phyloP scores from a whole-genome alignment of 2,329 filamentous ascomycete species.

The Mycocentrospora acerina region DNA sequence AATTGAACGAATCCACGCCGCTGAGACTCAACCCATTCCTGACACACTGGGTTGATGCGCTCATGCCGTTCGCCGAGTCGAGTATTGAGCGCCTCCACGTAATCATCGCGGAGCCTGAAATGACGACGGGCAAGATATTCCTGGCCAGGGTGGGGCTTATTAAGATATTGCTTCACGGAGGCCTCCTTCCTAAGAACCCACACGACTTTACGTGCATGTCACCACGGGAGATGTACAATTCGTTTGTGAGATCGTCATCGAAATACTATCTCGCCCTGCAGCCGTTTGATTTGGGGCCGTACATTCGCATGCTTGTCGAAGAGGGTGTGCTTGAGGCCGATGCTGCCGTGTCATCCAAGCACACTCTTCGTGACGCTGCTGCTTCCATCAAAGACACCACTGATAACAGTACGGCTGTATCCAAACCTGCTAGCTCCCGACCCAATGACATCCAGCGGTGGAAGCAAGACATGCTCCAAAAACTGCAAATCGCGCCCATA shows the following conservation, averaged over 20 bases:
- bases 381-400: background rate
- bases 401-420: background rate
- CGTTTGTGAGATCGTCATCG: conserved; percentile 9
- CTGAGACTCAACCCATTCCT: conserved; percentile 43
- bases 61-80: conserved; percentile 19
- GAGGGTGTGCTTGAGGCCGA: conserved; percentile 37
- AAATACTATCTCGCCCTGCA: background rate
- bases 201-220: conserved; percentile 9
- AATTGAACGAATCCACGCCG: conserved; percentile 28
- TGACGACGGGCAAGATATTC: conserved; percentile 19
- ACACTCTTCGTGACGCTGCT: too few species aligned
- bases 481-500: conserved; percentile 22
- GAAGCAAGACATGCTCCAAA: conserved; percentile 21
- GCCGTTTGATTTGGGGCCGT: conserved; percentile 30
- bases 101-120: background rate
- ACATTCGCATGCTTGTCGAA: conserved; percentile 40
- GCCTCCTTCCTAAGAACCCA: conserved; percentile 1
- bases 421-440: conserved; percentile 6
- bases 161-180: conserved; percentile 24
- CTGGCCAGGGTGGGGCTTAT: conserved; percentile 27
- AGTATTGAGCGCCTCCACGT: background rate
- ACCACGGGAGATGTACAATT: conserved; percentile 18
- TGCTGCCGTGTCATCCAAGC: too few species aligned
- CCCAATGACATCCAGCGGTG: conserved; percentile 19
- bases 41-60: conserved; percentile 43